These are phyloP conservation scores for Pythium sp. DNA, from an alignment of 352 stramenopile genomes.

Conservation along the genomic window DNA sequence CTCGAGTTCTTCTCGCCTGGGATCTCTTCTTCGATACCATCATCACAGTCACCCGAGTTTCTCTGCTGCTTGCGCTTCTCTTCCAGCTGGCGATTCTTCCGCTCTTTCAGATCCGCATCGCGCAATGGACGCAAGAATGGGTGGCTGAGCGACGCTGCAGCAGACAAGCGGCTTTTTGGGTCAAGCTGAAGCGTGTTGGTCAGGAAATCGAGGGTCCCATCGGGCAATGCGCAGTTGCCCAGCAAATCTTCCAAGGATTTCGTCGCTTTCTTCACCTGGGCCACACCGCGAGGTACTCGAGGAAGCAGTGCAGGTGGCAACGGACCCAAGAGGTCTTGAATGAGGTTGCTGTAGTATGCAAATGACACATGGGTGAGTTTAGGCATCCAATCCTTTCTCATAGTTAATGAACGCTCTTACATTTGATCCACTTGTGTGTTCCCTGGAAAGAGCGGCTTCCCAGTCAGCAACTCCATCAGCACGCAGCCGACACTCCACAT, in stretches of 20 bases:
- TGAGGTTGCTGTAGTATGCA: slow-evolving; percentile 50
- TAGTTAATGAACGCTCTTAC: slow-evolving; percentile 23
- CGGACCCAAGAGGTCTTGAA: slow-evolving; percentile 64
- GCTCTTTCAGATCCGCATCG: slow-evolving; percentile 44
- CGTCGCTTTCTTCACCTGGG: slow-evolving; percentile 29
- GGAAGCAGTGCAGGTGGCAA: slow-evolving; percentile 39
- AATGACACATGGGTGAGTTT: not conserved
- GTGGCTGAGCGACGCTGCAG: slow-evolving; percentile 49
- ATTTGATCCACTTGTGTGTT: slow-evolving; percentile 81
- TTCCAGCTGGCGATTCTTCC: slow-evolving; percentile 39
- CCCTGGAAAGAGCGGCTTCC: slow-evolving; percentile 70
- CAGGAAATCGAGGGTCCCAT: slow-evolving; percentile 72
- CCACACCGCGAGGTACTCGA: slow-evolving; percentile 54
- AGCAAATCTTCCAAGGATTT: slow-evolving; percentile 52
- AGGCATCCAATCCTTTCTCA: not conserved
- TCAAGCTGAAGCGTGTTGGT: slow-evolving; percentile 60
- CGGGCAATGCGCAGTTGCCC: slow-evolving; percentile 34
- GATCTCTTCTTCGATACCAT: slow-evolving; percentile 83
- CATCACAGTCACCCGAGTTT: slow-evolving; percentile 28
- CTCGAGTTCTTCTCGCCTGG: slow-evolving; percentile 31
- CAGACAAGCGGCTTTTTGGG: slow-evolving; percentile 48
- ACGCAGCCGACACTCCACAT: slow-evolving; percentile 83
- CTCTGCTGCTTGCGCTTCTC: slow-evolving; percentile 27
- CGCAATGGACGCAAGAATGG: slow-evolving; percentile 53
- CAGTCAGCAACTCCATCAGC: slow-evolving; percentile 70